phyloP scores from a whole-genome alignment of 441 rosid species.

The Adansonia madagascariensis region DNA sequence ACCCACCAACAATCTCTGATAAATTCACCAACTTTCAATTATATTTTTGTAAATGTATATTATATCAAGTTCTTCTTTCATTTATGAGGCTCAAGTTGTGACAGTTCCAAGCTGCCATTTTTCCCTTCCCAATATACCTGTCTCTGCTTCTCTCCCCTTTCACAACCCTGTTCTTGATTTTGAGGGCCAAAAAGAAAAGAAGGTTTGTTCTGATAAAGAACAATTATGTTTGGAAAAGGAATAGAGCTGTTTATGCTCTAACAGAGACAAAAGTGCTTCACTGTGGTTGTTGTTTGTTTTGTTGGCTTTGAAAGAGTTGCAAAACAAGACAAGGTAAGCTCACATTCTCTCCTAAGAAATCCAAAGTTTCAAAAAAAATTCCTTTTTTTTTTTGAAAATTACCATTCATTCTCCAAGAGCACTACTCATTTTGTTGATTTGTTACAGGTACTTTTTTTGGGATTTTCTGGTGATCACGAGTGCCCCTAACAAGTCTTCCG shows the following conservation, averaged over 20 bases:
- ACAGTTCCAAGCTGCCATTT: slow-evolving; percentile 33
- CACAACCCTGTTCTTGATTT: slow-evolving; percentile 8
- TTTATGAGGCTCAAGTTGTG: slow-evolving; percentile 45
- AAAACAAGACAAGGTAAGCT: slow-evolving; percentile 40
- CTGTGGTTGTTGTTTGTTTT: slow-evolving; percentile 48
- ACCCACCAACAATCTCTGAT: slow-evolving; percentile 42
- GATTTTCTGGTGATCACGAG: slow-evolving; percentile 38
- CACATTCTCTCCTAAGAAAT: slow-evolving; percentile 33
- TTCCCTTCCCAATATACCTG: slow-evolving; percentile 16
- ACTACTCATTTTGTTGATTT: slow-evolving; percentile 34
- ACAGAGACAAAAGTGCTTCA: slow-evolving; percentile 48
- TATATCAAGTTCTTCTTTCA: slow-evolving; percentile 30
- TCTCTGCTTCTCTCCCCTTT: slow-evolving; percentile 18
- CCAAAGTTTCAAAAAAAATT: slow-evolving; percentile 23
- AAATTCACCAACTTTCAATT: slow-evolving; percentile 40
- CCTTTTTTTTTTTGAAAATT: neutral
- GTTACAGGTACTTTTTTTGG: slow-evolving; percentile 27
- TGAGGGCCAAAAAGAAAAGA: slow-evolving; percentile 7
- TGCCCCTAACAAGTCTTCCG: neutral
- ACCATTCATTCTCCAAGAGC: neutral
- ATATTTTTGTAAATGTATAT: slow-evolving; percentile 22
- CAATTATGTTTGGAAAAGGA: neutral
- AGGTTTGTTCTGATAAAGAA: neutral
- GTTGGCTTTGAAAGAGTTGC: slow-evolving; percentile 44
- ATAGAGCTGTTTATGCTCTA: slow-evolving; percentile 32